Percentiles rank a stretch among this genome's conserved stretches.
Evolutionary conservation across 805 yeast genomes (phyloP).

Genomic region (Candida maris): DNA sequence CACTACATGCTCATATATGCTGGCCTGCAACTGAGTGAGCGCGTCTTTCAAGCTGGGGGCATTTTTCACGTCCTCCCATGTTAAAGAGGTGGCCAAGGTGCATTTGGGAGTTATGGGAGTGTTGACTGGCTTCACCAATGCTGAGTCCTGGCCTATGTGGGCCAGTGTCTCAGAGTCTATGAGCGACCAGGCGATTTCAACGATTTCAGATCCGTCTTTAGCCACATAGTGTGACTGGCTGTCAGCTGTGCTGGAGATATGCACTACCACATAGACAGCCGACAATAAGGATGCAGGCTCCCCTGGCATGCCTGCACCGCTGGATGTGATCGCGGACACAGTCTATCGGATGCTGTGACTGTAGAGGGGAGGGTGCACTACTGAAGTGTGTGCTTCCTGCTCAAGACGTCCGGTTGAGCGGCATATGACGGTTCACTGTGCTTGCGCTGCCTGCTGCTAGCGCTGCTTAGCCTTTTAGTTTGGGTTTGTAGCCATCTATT

Average conservation of each 20-base stretch:
- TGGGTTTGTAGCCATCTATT: no score
- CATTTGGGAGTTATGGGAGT: constrained; percentile 64
- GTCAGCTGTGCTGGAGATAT: constrained; percentile 64
- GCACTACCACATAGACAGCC: constrained; percentile 50
- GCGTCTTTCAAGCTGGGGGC: constrained; percentile 64
- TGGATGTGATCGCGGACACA: no score
- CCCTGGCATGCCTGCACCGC: constrained; percentile 1
- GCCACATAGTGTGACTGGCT: constrained; percentile 55
- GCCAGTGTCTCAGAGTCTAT: constrained; percentile 52
- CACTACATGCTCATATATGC: constrained; percentile 42
- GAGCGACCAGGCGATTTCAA: constrained; percentile 65
- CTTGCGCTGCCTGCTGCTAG: no score
- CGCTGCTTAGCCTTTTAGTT: no score
- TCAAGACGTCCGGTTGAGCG: no score
- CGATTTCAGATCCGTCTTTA: constrained; percentile 65
- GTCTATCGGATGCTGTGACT: no score
- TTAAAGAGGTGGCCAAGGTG: constrained; percentile 46
- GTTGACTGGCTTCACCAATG: constrained; percentile 56
- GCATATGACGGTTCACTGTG: no score
- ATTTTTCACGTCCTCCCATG: constrained; percentile 58
- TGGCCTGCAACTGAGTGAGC: constrained; percentile 49
- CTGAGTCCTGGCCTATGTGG: constrained; percentile 39
- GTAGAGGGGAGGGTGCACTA: no score
- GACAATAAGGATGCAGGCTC: not conserved
- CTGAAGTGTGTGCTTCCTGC: no score